phyloP scores from a whole-genome alignment of 2,329 filamentous ascomycete genomes.

The Camillea tinctor region DNA sequence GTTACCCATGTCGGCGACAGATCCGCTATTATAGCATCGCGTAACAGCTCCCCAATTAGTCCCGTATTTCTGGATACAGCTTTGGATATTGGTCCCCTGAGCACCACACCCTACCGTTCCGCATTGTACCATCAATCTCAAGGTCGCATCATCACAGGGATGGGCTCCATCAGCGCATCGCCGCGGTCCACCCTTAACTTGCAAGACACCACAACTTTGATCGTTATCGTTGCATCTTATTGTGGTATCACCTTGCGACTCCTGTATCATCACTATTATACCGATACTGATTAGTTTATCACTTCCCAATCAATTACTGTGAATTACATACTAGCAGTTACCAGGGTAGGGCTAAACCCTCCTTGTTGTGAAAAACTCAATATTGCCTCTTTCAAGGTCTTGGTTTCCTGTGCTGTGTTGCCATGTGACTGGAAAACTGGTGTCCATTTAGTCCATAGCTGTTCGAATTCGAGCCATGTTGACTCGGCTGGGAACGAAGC shows the following conservation, averaged over 20 bases:
- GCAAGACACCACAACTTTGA: constrained; percentile 7
- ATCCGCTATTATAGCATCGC: constrained; percentile 11
- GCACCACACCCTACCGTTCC: constrained; percentile 5
- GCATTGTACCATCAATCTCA: constrained; percentile 5
- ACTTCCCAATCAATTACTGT: too few species aligned
- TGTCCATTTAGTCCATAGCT: constrained; percentile 6
- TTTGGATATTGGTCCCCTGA: constrained; percentile 6
- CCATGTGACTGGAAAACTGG: constrained; percentile 2
- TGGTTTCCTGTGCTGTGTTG: constrained; percentile 2
- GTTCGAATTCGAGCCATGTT: constrained; percentile 6
- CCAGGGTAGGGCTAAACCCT: constrained; percentile 1
- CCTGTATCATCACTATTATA: constrained; percentile 6
- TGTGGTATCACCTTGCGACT: constrained; percentile 7
- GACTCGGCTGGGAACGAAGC: constrained; percentile 5
- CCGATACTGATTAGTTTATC: too few species aligned
- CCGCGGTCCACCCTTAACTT: constrained; percentile 5
- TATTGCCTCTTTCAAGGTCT: constrained; percentile 2
- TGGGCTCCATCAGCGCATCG: constrained; percentile 4
- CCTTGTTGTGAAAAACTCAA: too few species aligned
- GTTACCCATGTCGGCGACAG: constrained; percentile 1
- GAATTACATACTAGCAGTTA: background rate
- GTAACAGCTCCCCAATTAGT: constrained; percentile 6
- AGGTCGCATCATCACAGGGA: constrained; percentile 3
- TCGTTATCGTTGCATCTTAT: constrained; percentile 5
- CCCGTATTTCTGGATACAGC: background rate